These are phyloP conservation scores for Nannochloropsis granulata DNA, from an alignment of 108 stramenopile genomes.

Conservation along the genomic window DNA sequence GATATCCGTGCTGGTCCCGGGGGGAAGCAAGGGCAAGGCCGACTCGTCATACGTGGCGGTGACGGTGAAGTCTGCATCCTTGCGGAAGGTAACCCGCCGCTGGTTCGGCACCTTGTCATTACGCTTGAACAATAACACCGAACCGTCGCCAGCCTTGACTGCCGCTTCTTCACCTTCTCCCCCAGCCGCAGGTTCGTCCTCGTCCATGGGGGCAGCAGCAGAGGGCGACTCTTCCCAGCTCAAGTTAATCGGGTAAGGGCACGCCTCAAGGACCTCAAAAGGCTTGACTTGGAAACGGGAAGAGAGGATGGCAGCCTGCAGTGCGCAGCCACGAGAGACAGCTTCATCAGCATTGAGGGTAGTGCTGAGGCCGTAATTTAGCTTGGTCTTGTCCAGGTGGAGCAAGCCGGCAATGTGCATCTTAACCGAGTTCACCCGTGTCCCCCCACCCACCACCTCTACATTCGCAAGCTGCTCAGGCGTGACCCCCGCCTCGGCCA, in stretches of 20 bases:
- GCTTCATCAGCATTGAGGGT: constrained; percentile 98
- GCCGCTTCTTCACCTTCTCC: neutral
- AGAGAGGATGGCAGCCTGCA: constrained; percentile 90
- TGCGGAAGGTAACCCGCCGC: constrained; percentile 73
- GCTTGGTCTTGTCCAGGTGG: constrained; percentile 43
- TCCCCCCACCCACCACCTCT: constrained; percentile 90
- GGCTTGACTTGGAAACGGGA: constrained; percentile 92
- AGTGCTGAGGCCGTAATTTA: constrained; percentile 68
- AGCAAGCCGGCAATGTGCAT: constrained; percentile 52
- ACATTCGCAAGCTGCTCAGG: constrained; percentile 50
- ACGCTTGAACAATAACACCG: neutral
- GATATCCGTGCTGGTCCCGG: constrained; percentile 28
- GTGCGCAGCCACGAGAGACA: constrained; percentile 81
- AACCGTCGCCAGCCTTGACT: neutral
- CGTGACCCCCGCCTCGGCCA: constrained; percentile 61
- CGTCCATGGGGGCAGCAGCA: constrained; percentile 4
- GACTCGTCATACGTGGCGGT: constrained; percentile 26
- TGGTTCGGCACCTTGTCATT: constrained; percentile 31
- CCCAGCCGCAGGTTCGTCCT: neutral
- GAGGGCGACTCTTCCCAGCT: constrained; percentile 65
- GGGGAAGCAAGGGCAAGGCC: neutral
- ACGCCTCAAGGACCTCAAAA: constrained; percentile 70
- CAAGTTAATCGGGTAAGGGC: constrained; percentile 70
- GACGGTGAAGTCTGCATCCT: constrained; percentile 37
- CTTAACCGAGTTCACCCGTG: constrained; percentile 53